Conservation (phyloP, 2,329 filamentous ascomycete genomes). For the Fusarium lyarnte region DNA sequence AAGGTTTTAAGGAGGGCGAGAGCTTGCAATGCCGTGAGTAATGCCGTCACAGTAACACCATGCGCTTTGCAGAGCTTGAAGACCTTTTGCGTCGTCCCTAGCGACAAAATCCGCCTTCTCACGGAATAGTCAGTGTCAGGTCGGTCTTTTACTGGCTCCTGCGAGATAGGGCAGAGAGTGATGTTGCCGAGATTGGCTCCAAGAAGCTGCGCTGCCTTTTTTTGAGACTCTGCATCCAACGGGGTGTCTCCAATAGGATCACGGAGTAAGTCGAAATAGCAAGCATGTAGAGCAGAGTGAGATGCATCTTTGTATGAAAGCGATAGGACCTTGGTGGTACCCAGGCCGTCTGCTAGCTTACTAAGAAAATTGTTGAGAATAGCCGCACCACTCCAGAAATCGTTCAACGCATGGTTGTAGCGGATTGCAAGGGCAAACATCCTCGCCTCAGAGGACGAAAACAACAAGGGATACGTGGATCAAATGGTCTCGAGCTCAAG, state of each 20-base stretch:
- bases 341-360: background rate
- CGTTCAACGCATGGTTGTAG: slow-evolving; percentile 8
- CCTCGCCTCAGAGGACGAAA: background rate
- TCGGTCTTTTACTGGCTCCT: background rate
- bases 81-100: background rate
- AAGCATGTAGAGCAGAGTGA: background rate
- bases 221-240: background rate
- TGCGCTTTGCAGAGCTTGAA: background rate
- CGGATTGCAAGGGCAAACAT: background rate
- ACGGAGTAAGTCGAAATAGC: background rate
- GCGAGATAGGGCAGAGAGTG: background rate
- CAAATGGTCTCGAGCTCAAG: background rate
- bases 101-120: background rate
- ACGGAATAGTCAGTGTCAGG: background rate
- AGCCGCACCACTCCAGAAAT: background rate
- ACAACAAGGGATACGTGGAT: background rate
- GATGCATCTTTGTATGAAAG: background rate
- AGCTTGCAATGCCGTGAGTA: background rate
- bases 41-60: background rate
- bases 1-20: slow-evolving; percentile 1
- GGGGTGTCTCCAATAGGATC: background rate
- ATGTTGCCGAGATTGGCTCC: background rate
- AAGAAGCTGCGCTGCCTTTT: slow-evolving; percentile 1
- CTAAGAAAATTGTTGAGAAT: background rate
- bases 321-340: background rate